Base-by-base conservation (phyloP, 495 filamentous ascomycete genomes). In the Aspergillus incahuasiensis region DNA sequence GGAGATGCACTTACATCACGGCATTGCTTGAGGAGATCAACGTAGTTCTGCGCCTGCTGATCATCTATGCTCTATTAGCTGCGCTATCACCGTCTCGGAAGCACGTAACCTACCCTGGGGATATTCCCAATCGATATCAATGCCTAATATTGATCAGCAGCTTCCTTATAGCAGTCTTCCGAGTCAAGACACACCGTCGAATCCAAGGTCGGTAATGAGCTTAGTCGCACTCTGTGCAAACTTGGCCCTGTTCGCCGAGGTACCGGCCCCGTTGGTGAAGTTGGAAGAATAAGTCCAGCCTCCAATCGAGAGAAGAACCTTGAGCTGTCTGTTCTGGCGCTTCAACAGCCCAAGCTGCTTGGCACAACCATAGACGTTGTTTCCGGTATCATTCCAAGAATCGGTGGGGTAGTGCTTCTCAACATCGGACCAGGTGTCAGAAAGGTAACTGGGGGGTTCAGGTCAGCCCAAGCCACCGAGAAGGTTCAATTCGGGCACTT, bases 341-440 rank as follows among this genome's bases (percentile, higher is more conserved):
- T 98, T 98, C 34, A 92, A 83, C 22, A 98, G 78, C 72, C 86
- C 90, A 19, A 98, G 83, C 75, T 97, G 94, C 79, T 97, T 98
- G 40, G 92, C 72, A 69, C 90, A 96, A 49, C 74, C 74, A 32
- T 78, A 78, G 18, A 76, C 73, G 54, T 78, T 78, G 60, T 52
- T 69, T 18, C 73, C 74, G 16, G 61, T 60, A 24, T 76, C 74
- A 57, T 78, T 75, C 73, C 74, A 76, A 2, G 73, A 73, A 59
- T 78, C 74, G 1, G 62, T 55, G 4, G 67, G 60, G 49, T 92
- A 95, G 70, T 92, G 94, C 71, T 95, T 96, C 63, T 96, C 78
- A 1, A 84, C 82, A 68, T 96, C 91, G 40, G 89, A 85, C 91
- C 91, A 96, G 25, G 79, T 67, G 70, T 96, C 91, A 0, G 90